These are phyloP conservation scores for Monilinia aucupariae DNA, from an alignment of 2,329 filamentous ascomycete species.

Conservation along the genomic window DNA sequence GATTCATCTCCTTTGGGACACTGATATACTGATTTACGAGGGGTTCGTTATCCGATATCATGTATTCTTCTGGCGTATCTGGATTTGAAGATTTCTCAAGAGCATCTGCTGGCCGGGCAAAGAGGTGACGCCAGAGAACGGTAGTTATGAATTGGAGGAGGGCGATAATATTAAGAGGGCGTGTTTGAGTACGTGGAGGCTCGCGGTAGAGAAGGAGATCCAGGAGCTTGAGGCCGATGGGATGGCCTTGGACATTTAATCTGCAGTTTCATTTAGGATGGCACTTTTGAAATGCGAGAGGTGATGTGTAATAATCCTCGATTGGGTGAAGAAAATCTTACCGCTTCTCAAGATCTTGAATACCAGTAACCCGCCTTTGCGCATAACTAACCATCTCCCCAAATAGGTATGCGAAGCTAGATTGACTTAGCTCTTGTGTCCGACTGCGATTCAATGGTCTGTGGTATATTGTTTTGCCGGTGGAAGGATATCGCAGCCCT, in stretches of 20 bases:
- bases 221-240: slow-evolving; percentile 87
- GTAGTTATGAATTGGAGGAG: slow-evolving; percentile 95
- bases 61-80: slow-evolving; percentile 87
- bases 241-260: slow-evolving; percentile 86
- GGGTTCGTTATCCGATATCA: slow-evolving; percentile 98
- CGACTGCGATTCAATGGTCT: slow-evolving; percentile 85
- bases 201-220: slow-evolving; percentile 89
- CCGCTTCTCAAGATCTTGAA: slow-evolving; percentile 90
- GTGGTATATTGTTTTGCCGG: slow-evolving; percentile 97
- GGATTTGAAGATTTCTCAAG: slow-evolving; percentile 83
- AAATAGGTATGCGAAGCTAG: slow-evolving; percentile 94
- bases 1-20: slow-evolving; percentile 90
- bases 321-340: slow-evolving; percentile 39
- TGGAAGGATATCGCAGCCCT: slow-evolving; percentile 81
- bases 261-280: slow-evolving; percentile 41
- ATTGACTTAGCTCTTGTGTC: slow-evolving; percentile 82
- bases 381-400: slow-evolving; percentile 96
- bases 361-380: slow-evolving; percentile 82
- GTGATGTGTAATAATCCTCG: background rate
- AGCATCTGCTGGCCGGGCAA: slow-evolving; percentile 82
- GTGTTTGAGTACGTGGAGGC: slow-evolving; percentile 61
- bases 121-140: slow-evolving; percentile 86
- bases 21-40: slow-evolving; percentile 91
- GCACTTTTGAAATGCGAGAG: background rate
- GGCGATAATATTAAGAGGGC: slow-evolving; percentile 81